phyloP scores from a whole-genome alignment of 768 basidiomycete genomes.

The Tylopilus rubrobrunneus region DNA sequence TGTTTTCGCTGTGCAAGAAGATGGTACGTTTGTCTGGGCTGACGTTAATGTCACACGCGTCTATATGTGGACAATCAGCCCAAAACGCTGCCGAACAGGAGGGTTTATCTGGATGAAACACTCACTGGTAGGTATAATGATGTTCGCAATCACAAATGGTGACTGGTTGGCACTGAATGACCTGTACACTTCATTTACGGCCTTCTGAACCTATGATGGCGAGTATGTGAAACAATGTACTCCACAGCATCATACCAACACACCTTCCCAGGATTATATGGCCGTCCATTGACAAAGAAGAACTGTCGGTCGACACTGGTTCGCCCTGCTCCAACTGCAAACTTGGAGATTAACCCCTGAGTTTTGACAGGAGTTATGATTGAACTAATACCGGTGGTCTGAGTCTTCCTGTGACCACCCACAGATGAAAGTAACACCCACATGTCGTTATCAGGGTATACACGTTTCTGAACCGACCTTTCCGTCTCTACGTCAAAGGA shows the following conservation, averaged over 20 bases:
- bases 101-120: background rate
- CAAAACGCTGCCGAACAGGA: background rate
- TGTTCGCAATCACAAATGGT: constrained; percentile 82
- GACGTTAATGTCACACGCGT: constrained; percentile 87
- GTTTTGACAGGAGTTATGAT: constrained; percentile 47
- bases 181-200: constrained; percentile 90
- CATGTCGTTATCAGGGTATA: constrained; percentile 18
- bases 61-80: constrained; percentile 35
- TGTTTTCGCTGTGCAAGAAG: constrained; percentile 82
- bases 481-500: constrained; percentile 68
- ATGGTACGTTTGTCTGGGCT: constrained; percentile 97
- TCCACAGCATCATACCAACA: background rate
- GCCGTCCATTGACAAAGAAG: constrained; percentile 89
- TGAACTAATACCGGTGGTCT: constrained; percentile 8
- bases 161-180: constrained; percentile 72
- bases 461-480: constrained; percentile 29
- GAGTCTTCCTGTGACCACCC: background rate
- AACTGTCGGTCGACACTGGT: constrained; percentile 84
- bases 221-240: background rate
- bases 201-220: constrained; percentile 68
- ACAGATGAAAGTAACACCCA: constrained; percentile 6
- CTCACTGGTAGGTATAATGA: constrained; percentile 76
- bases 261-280: constrained; percentile 77
- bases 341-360: constrained; percentile 81
- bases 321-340: constrained; percentile 69